phyloP scores from a whole-genome alignment of 1,139 yeast genomes.

The Debaryomyces udenii region DNA sequence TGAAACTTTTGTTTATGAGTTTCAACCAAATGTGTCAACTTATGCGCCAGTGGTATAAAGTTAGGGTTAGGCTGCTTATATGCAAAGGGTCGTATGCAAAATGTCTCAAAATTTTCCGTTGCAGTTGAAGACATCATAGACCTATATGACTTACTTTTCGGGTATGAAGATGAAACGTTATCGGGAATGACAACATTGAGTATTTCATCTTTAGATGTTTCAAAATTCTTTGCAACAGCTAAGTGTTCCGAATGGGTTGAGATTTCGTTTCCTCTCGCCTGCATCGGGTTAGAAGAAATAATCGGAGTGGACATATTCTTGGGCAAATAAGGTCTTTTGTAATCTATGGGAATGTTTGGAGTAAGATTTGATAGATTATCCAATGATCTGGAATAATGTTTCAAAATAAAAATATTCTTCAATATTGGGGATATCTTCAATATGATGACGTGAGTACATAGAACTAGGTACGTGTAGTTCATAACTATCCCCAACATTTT shows the following conservation, averaged over 20 bases:
- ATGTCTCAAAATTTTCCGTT: constrained; percentile 58
- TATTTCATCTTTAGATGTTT: constrained; percentile 14
- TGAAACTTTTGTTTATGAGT: constrained; percentile 10
- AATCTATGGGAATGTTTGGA: constrained; percentile 28
- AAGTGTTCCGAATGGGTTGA: constrained; percentile 6
- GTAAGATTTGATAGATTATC: constrained; percentile 34
- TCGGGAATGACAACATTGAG: constrained; percentile 15
- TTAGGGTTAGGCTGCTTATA: constrained; percentile 22
- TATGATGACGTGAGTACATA: constrained; percentile 47
- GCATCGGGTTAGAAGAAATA: not conserved
- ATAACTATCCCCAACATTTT: constrained; percentile 19
- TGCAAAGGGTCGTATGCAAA: constrained; percentile 46
- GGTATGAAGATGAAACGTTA: constrained; percentile 6
- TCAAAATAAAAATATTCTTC: constrained; percentile 31
- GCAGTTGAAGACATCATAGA: constrained; percentile 36
- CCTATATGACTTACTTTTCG: constrained; percentile 10
- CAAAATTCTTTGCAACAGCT: constrained; percentile 1
- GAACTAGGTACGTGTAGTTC: constrained; percentile 38
- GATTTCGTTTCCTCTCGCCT: constrained; percentile 15
- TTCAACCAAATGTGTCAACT: constrained; percentile 4
- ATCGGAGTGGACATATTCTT: not conserved
- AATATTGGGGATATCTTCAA: constrained; percentile 37
- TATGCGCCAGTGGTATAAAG: constrained; percentile 6
- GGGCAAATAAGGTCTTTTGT: constrained; percentile 15
- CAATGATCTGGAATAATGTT: constrained; percentile 29